Conservation (phyloP, 805 yeast species). For the Saccharomyces kudriavzevii region DNA sequence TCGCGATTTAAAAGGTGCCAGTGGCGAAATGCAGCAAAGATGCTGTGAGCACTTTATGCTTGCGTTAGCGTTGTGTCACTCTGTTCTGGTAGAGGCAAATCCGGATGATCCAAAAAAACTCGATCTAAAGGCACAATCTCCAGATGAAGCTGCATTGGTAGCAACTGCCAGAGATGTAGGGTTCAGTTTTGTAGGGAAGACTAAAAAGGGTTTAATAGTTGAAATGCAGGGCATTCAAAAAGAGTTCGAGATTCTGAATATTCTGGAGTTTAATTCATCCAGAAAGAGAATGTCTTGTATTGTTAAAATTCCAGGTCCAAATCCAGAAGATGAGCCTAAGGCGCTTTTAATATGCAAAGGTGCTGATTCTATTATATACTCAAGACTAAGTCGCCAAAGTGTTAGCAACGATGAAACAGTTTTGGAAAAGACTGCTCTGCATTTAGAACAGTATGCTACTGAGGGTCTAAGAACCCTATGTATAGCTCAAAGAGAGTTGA, state of each 20-base stretch:
- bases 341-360: constrained; percentile 73
- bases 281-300: constrained; percentile 85
- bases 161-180: constrained; percentile 76
- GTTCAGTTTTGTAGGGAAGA: constrained; percentile 54
- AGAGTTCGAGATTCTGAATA: constrained; percentile 64
- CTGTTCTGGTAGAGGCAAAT: constrained; percentile 63
- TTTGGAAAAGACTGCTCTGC: constrained; percentile 58
- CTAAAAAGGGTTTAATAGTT: constrained; percentile 59
- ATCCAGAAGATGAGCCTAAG: constrained; percentile 41
- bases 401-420: constrained; percentile 38
- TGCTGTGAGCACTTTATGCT: constrained; percentile 69
- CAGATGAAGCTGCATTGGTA: constrained; percentile 82
- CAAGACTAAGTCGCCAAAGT: constrained; percentile 41
- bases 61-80: constrained; percentile 69
- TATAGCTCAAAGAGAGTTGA: constrained; percentile 60
- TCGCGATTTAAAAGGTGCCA: constrained; percentile 47
- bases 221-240: constrained; percentile 62
- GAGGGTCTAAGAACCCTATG: constrained; percentile 80
- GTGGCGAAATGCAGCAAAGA: constrained; percentile 40
- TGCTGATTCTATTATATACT: constrained; percentile 74
- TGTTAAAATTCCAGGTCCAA: constrained; percentile 51
- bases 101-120: constrained; percentile 49
- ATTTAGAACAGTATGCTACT: constrained; percentile 69
- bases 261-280: constrained; percentile 72
- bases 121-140: constrained; percentile 68